Evolutionary conservation across 169 alveolate species (phyloP), one percentile per base, ranked within the genome.

Genomic region (Babesia caballi): DNA sequence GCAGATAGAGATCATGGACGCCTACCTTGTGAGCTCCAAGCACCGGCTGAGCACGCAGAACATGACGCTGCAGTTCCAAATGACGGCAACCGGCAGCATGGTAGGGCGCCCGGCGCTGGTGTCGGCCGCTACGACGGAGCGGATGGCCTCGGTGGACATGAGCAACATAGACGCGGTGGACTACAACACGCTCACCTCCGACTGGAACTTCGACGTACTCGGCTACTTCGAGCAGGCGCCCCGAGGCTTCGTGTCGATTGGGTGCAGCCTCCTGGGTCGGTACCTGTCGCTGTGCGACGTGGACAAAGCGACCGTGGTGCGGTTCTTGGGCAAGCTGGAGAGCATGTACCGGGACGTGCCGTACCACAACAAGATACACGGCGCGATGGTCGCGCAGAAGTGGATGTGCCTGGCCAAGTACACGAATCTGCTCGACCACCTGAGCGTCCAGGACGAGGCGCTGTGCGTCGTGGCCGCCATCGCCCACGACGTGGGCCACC

Each of bases 401-500:
- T 40, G 84, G 51, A 46, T 66, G 51, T 84, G 91, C 36, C 69
- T 88, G 52, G 60, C 84, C 23, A 80, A 85, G 17, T 84, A 73
- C 50, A 28, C 77, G 27, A 86, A 87, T 6, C 32, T 91, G 14
- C 82, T 77, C 71, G 91, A 82, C 4, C 58, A 53, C 50, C 52
- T 90, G 91, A 86, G 60, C 38, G 54, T 74, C 30, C 74, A 89
- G 56, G 94, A 92, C 47, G 72, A 83, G 72, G 72, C 91, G 36
- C 80, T 90, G 35, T 68, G 92, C 56, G 72, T 94, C 38, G 84
- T 94, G n/a, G 89, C 98, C 15, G 90, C 94, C 1, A 70, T 94
- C 15, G 93, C 95, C 41, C 98, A 94, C 69, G 98, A 94, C 80
- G 91, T 94, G 15, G 98, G 97, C 36, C 98, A 94, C 63, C 95